Conservation (phyloP, 768 basidiomycete genomes). For the Lactarius pseudohatsudake region DNA sequence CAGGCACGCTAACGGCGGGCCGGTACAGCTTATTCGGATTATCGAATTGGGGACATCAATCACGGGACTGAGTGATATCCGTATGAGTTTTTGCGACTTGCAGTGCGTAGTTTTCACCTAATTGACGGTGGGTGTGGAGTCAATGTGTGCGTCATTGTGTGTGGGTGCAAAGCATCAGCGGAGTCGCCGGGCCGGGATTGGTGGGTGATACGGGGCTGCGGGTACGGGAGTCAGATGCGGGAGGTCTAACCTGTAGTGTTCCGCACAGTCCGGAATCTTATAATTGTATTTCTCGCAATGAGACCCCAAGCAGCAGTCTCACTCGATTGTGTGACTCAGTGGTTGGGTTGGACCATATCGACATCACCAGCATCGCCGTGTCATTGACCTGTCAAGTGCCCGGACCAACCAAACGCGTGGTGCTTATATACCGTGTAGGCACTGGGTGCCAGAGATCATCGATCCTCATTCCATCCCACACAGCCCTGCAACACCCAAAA, state of each 20-base stretch:
- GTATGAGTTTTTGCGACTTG: too few relatives aligned
- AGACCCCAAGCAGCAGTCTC: background rate
- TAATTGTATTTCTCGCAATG: background rate
- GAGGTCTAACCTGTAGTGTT: too few relatives aligned
- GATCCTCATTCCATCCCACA: background rate
- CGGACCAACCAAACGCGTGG: background rate
- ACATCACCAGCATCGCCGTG: background rate
- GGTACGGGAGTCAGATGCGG: too few relatives aligned
- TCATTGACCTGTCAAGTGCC: conserved; percentile 9
- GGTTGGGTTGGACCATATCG: background rate
- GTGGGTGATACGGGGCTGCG: background rate
- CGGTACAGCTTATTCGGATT: background rate
- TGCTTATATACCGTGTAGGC: background rate
- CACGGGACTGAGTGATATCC: background rate
- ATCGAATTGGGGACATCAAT: background rate
- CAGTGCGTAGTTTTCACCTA: too few relatives aligned
- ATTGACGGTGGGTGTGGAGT: background rate
- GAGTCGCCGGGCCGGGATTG: background rate
- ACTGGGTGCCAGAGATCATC: background rate
- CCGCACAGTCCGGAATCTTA: background rate
- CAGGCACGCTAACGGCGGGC: background rate
- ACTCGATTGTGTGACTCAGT: background rate
- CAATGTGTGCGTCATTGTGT: background rate
- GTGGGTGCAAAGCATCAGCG: background rate
- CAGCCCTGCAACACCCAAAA: background rate